Conservation (phyloP, 192 early-diverging fungal species). For the Backusella psychrophila region DNA sequence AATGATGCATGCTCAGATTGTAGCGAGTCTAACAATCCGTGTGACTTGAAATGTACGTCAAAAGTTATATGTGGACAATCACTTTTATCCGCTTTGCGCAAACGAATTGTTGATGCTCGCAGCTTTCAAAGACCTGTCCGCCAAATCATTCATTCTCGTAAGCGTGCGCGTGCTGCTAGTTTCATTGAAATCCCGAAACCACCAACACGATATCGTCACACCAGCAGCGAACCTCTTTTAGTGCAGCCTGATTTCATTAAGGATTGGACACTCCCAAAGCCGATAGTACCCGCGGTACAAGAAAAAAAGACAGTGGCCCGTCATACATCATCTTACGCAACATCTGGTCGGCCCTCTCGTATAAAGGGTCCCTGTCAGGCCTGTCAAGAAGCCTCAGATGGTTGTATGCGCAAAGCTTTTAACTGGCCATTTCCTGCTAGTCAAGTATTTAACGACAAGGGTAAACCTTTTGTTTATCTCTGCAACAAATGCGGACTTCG, state of each 20-base stretch:
- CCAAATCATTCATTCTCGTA: not conserved
- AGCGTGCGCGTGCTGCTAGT: not conserved
- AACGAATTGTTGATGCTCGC: slow-evolving; percentile 7
- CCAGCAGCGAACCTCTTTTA: not conserved
- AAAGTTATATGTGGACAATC: slow-evolving; percentile 26
- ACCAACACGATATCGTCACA: not conserved
- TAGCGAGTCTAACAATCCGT: not conserved
- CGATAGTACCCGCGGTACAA: not conserved
- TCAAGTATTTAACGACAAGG: slow-evolving; percentile 31
- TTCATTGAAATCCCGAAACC: slow-evolving; percentile 15
- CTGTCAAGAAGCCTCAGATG: slow-evolving; percentile 34
- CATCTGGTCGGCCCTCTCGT: slow-evolving; percentile 13
- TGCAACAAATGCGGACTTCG: slow-evolving; percentile 44
- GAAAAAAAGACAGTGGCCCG: not conserved
- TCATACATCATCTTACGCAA: not conserved
- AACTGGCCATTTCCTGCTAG: slow-evolving; percentile 32
- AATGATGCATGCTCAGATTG: not conserved
- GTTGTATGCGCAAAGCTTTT: slow-evolving; percentile 41
- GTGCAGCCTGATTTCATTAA: not conserved
- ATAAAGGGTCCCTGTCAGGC: slow-evolving; percentile 37
- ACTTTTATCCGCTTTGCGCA: slow-evolving; percentile 14
- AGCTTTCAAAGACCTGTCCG: not conserved
- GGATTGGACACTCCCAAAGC: not conserved
- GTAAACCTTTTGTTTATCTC: slow-evolving; percentile 33
- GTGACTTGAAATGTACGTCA: not conserved